Conservation (phyloP, 2,329 filamentous ascomycete genomes). For the Botryotinia calthae region DNA sequence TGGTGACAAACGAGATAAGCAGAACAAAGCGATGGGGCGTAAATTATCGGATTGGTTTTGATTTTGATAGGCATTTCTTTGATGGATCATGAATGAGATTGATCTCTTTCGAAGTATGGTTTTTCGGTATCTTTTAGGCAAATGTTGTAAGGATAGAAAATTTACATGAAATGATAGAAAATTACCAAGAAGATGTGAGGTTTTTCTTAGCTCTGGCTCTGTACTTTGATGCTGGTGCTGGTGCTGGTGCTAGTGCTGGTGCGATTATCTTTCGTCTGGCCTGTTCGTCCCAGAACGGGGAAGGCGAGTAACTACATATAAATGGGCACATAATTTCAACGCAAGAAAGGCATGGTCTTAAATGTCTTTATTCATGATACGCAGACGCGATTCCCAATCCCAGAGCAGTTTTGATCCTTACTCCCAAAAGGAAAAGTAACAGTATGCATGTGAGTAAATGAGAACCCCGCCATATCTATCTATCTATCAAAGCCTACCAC, state of each 20-base stretch:
- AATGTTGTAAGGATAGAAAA: slow-evolving; percentile 7
- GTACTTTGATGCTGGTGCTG: neutral
- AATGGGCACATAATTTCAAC: neutral
- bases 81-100: slow-evolving; percentile 12
- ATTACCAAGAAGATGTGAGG: neutral
- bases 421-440: neutral
- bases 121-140: slow-evolving; percentile 1
- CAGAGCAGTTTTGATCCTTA: neutral
- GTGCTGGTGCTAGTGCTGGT: neutral
- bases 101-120: neutral
- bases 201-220: neutral
- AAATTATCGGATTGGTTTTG: slow-evolving; percentile 3
- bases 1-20: neutral
- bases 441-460: neutral
- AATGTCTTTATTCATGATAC: neutral
- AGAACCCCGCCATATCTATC: neutral
- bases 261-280: neutral
- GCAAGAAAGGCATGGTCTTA: neutral
- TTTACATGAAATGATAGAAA: neutral
- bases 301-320: neutral
- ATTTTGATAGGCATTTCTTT: slow-evolving; percentile 6
- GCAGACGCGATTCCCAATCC: neutral
- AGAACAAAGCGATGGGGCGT: neutral
- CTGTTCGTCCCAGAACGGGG: neutral
- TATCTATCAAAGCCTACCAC: neutral